Conservation (phyloP, 2,329 filamentous ascomycete genomes). For the Colletotrichum gloeosporioides region DNA sequence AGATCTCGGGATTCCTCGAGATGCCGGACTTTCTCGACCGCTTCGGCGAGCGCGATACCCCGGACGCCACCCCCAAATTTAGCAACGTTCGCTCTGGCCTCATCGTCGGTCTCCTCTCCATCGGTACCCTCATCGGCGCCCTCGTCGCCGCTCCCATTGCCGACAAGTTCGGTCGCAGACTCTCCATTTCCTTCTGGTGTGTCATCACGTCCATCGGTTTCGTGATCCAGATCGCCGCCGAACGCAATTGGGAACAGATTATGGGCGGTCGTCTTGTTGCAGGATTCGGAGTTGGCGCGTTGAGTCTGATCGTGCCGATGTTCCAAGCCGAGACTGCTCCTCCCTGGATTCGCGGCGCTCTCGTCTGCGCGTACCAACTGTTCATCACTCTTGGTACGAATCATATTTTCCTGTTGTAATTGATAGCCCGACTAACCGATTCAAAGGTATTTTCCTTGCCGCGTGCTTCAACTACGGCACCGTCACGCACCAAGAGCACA, state of each 20-base stretch:
- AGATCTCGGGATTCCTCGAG: slow-evolving; percentile 62
- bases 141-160: slow-evolving; percentile 65
- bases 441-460: background rate
- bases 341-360: slow-evolving; percentile 67
- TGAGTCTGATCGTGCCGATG: slow-evolving; percentile 72
- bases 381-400: slow-evolving; percentile 74
- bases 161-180: slow-evolving; percentile 68
- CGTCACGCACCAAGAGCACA: slow-evolving; percentile 43
- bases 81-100: slow-evolving; percentile 61
- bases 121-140: slow-evolving; percentile 66
- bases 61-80: slow-evolving; percentile 48
- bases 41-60: slow-evolving; percentile 47
- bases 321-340: slow-evolving; percentile 76
- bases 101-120: slow-evolving; percentile 63
- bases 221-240: slow-evolving; percentile 68
- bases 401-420: slow-evolving; percentile 57
- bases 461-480: slow-evolving; percentile 64
- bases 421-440: background rate
- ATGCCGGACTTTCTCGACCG: slow-evolving; percentile 61
- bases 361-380: slow-evolving; percentile 73
- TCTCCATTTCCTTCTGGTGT: slow-evolving; percentile 66
- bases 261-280: slow-evolving; percentile 69
- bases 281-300: slow-evolving; percentile 70
- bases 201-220: slow-evolving; percentile 69
- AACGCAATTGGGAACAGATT: slow-evolving; percentile 65